Percentiles rank a stretch among this genome's conserved stretches.
These are phyloP conservation scores for Thamnidium elegans DNA, from an alignment of 192 early-diverging fungal species.

Conservation along the genomic window DNA sequence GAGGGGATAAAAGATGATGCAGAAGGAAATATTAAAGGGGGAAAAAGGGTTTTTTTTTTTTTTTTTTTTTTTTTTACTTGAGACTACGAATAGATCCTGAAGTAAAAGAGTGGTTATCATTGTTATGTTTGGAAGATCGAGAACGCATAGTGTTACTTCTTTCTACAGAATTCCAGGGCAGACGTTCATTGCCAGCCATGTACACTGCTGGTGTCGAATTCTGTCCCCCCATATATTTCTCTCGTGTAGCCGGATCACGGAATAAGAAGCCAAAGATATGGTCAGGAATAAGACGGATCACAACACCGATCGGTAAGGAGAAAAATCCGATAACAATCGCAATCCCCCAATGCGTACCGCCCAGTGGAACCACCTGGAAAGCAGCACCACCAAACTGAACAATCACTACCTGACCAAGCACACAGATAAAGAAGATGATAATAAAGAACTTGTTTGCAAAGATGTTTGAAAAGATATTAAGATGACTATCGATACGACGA, in stretches of 20 bases:
- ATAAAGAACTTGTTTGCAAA: conserved; percentile 78
- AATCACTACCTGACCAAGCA: conserved; percentile 82
- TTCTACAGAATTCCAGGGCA: conserved; percentile 40
- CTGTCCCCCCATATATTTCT: conserved; percentile 22
- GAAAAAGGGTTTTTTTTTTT: not conserved
- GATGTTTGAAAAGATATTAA: conserved; percentile 88
- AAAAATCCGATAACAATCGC: conserved; percentile 75
- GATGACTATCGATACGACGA: conserved; percentile 67
- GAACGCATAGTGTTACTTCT: conserved; percentile 10
- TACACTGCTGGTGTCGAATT: conserved; percentile 24
- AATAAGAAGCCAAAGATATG: conserved; percentile 40
- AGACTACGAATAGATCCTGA: conserved; percentile 4
- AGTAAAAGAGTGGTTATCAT: conserved; percentile 2
- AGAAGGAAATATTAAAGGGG: not conserved
- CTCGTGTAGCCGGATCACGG: conserved; percentile 23
- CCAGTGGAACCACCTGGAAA: conserved; percentile 71
- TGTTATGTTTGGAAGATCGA: conserved; percentile 5
- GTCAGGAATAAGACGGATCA: conserved; percentile 85
- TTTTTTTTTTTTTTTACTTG: not conserved
- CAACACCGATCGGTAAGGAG: conserved; percentile 81
- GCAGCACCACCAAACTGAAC: conserved; percentile 85
- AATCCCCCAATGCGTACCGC: conserved; percentile 77
- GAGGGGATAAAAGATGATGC: conserved; percentile 6
- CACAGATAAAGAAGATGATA: conserved; percentile 71
- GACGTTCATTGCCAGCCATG: conserved; percentile 34